A percentile compares a stretch with the other conserved stretches of the same genome.
Conservation (phyloP, 148 eudicot species). For the Cornus controversa region DNA sequence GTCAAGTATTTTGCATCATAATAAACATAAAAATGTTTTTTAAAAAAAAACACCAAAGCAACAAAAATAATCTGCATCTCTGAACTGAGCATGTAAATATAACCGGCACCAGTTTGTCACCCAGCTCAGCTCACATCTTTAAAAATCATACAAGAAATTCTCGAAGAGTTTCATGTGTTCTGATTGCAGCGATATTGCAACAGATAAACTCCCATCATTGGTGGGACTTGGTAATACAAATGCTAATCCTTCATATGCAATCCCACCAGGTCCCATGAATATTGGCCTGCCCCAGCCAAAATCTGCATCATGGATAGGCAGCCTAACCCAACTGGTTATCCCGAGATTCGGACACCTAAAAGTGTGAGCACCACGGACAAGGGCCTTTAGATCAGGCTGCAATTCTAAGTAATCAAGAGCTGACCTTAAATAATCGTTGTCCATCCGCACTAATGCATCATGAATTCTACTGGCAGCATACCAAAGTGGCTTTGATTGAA, state of each 20-base stretch:
- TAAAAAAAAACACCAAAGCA: not conserved
- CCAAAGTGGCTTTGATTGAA: constrained; percentile 41
- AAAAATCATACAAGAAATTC: constrained; percentile 43
- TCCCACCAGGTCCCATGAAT: constrained; percentile 45
- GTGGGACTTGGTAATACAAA: constrained; percentile 42
- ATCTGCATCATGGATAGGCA: constrained; percentile 47
- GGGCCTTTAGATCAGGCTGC: constrained; percentile 45
- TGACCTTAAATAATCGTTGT: constrained; percentile 38
- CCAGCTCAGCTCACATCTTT: not conserved
- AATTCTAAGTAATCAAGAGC: constrained; percentile 44
- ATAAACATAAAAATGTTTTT: not conserved
- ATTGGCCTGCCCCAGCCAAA: constrained; percentile 48
- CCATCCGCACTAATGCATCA: constrained; percentile 40
- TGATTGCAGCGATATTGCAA: constrained; percentile 39
- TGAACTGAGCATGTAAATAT: not conserved
- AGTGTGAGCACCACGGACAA: constrained; percentile 38
- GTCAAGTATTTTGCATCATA: not conserved
- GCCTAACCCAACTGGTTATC: constrained; percentile 37
- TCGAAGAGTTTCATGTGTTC: constrained; percentile 49
- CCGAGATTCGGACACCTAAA: constrained; percentile 46
- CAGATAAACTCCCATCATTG: constrained; percentile 44
- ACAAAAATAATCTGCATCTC: not conserved
- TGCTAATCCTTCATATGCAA: constrained; percentile 45
- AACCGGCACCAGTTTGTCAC: not conserved
- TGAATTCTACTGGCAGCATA: constrained; percentile 43